These are phyloP conservation scores for Thermochaetoides dissita DNA, from an alignment of 2,329 filamentous ascomycete species.

Conservation along the genomic window DNA sequence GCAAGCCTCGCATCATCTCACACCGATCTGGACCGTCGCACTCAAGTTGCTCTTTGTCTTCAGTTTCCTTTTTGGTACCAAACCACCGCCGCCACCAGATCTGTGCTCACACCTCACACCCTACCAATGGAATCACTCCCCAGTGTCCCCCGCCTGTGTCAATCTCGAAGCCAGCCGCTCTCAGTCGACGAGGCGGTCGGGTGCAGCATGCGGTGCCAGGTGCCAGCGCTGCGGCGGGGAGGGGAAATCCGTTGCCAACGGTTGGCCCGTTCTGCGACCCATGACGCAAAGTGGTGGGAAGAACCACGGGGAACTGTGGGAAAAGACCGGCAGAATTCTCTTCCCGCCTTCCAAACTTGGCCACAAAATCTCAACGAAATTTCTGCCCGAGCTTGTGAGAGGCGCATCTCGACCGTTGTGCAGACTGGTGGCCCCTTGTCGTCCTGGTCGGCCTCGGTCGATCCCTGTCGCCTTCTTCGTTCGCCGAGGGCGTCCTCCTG, in stretches of 20 bases:
- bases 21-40: not conserved
- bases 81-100: conserved; percentile 1
- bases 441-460: conserved; percentile 7
- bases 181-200: too few species aligned
- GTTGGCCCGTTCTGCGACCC: conserved; percentile 9
- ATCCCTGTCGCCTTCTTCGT: conserved; percentile 3
- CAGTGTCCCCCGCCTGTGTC: too few species aligned
- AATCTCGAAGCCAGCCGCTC: too few species aligned
- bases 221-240: too few species aligned
- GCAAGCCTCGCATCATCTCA: conserved; percentile 1
- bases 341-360: conserved; percentile 7
- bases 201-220: too few species aligned
- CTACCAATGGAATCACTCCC: too few species aligned
- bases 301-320: too few species aligned
- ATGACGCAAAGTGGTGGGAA: conserved; percentile 7
- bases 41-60: not conserved
- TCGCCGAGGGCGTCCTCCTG: conserved; percentile 8
- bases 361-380: not conserved
- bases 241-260: conserved; percentile 3
- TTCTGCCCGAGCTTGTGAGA: not conserved
- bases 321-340: conserved; percentile 6
- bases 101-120: not conserved
- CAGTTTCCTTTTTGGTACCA: conserved; percentile 2
- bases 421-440: too few species aligned
- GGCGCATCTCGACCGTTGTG: too few species aligned